Evolutionary conservation across 345 rosid genomes (phyloP).

Genomic region (Arabidopsis suecica): DNA sequence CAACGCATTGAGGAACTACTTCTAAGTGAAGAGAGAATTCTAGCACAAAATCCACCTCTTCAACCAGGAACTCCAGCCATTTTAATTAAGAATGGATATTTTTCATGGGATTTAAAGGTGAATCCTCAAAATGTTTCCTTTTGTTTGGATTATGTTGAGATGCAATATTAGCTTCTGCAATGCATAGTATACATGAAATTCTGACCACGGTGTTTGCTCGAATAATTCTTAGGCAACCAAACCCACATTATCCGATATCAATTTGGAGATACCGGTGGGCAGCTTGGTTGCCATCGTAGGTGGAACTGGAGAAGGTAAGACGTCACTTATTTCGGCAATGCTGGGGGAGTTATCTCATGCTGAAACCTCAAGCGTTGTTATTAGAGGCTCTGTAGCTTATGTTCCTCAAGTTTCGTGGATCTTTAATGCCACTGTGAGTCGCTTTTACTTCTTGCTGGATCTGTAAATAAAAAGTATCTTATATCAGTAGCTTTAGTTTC

Average conservation of each 20-base stretch:
- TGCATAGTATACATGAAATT: background rate
- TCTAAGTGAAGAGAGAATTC: slow-evolving; percentile 80
- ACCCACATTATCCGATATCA: slow-evolving; percentile 72
- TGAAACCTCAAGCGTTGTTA: slow-evolving; percentile 58
- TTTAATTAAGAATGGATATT: slow-evolving; percentile 77
- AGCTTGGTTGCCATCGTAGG: slow-evolving; percentile 92
- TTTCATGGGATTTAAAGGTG: slow-evolving; percentile 95
- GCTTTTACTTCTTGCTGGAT: background rate
- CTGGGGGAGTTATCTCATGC: slow-evolving; percentile 81
- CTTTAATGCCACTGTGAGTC: slow-evolving; percentile 92
- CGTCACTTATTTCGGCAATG: slow-evolving; percentile 95
- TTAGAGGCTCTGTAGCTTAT: slow-evolving; percentile 90
- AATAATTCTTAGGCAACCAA: slow-evolving; percentile 57
- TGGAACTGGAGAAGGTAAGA: slow-evolving; percentile 97
- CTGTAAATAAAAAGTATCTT: background rate
- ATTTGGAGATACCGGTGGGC: slow-evolving; percentile 76
- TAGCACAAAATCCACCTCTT: slow-evolving; percentile 80
- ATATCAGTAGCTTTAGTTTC: background rate
- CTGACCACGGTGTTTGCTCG: slow-evolving; percentile 7
- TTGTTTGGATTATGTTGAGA: background rate
- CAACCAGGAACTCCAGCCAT: slow-evolving; percentile 76
- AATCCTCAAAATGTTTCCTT: background rate
- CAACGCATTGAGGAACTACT: slow-evolving; percentile 90
- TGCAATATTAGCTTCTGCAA: slow-evolving; percentile 15
- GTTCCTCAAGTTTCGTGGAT: slow-evolving; percentile 99